Evolutionary conservation across 805 yeast species (phyloP), one percentile per base, ranked within the genome.

Genomic region (Cyberlindnera veronae): DNA sequence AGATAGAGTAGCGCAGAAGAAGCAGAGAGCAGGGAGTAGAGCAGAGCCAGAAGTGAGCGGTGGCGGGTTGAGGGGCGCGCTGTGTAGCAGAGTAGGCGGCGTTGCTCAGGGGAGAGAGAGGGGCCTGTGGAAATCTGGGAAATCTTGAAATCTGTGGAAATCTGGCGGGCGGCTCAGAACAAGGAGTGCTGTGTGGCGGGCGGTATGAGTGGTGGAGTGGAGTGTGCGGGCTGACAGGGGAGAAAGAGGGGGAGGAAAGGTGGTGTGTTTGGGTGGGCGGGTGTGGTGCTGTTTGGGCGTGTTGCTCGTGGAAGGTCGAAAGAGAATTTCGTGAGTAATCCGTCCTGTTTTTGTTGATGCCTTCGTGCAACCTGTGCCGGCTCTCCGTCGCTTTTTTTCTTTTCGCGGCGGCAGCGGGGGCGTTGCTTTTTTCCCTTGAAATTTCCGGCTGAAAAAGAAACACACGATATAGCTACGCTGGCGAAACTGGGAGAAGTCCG

Each of bases 121-220:
- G 29, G 32, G n/a, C n/a, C n/a, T n/a, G n/a, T n/a, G 38, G 20
- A 17, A 34, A 34, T 34, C 38, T 34, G 38, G 38, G 20, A 24
- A 34, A 26, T 26, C 38, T 28, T n/a, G n/a, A n/a, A n/a, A n/a
- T n/a, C n/a, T n/a, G n/a, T n/a, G n/a, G n/a, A n/a, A n/a, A n/a
- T n/a, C n/a, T n/a, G n/a, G n/a, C n/a, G n/a, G 26, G 37, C 29
- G 9, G 29, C 29, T 12, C n/a, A n/a, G n/a, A n/a, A n/a, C n/a
- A n/a, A n/a, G n/a, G n/a, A n/a, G n/a, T n/a, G n/a, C n/a, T n/a
- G n/a, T n/a, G n/a, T n/a, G n/a, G n/a, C n/a, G n/a, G n/a, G n/a
- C n/a, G n/a, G n/a, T n/a, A n/a, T n/a, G n/a, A n/a, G n/a, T n/a
- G n/a, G n/a, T n/a, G n/a, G n/a, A n/a, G n/a, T n/a, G n/a, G n/a